Evolutionary conservation across 164 flowering plant genomes (phyloP), one percentile per base, ranked within the genome.

Genomic region (Aristolochia californica): DNA sequence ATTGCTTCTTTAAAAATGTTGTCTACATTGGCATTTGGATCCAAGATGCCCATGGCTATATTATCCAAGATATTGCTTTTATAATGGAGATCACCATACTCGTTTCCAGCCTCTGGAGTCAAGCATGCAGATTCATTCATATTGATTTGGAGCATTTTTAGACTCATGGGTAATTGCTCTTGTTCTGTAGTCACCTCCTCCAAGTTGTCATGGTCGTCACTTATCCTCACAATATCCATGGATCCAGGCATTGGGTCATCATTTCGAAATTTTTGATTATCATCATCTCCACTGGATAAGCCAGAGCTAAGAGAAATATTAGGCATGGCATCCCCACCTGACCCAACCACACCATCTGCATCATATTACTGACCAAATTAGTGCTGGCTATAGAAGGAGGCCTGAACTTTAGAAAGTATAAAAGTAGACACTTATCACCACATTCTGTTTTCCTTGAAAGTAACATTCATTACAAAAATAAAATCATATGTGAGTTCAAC

Each of bases 91-190:
- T 64, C 64, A 5, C 58, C 72, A 56, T 64, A 64, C 9, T 63
- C 64, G 11, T 61, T 56, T 0, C 64, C 62, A 28, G 60, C 64
- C 51, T 68, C 68, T 27, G 64, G 64, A 13, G 64, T 60, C 62
- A 64, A 64, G 44, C 68, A 63, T 60, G 72, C 72, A 68, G 64
- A 64, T 40, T 68, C 72, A 52, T 68, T 64, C 72, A 68, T 64
- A 52, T 68, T 64, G 44, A 60, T 64, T 56, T 64, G 68, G 56
- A 64, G 64, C 61, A 68, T 51, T 44, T 64, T 64, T 48, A 60
- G 51, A 56, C 72, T 64, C 45, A 68, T 18, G 13, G 72, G 72
- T 4, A 68, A 43, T 43, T 28, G 68, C 43, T 64, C 64, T 30
- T 60, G 65, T 28, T 68, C 72, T 12, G 58, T 60, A 30, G 72